Conservation (phyloP, 345 rosid species). For the Gossypium rotundifolium region DNA sequence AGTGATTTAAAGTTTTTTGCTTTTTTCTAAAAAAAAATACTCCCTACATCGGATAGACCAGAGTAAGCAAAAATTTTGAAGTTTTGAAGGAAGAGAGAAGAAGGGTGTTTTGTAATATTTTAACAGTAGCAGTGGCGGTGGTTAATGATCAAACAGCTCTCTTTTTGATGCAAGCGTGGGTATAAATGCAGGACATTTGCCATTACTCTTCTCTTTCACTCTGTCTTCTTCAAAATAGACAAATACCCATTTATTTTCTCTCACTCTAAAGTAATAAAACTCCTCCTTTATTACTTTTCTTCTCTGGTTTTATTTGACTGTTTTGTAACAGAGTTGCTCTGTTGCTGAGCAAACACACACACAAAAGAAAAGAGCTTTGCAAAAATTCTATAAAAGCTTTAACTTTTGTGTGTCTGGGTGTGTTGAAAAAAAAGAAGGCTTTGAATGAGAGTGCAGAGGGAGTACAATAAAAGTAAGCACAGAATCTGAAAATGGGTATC, state of each 20-base stretch:
- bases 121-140: conserved; percentile 75
- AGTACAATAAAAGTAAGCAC: conserved; percentile 48
- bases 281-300: background rate
- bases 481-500: conserved; percentile 81
- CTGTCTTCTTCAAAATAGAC: conserved; percentile 24
- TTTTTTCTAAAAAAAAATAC: background rate
- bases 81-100: background rate
- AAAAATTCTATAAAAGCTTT: conserved; percentile 31
- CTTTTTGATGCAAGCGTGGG: conserved; percentile 98
- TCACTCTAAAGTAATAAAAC: background rate
- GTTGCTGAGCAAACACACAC: conserved; percentile 16
- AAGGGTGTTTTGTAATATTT: conserved; percentile 12
- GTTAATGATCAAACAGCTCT: conserved; percentile 88
- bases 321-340: conserved; percentile 25
- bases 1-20: background rate
- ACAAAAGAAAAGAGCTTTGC: conserved; percentile 23
- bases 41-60: background rate
- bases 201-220: conserved; percentile 22
- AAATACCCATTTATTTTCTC: conserved; percentile 23
- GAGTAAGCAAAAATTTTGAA: background rate
- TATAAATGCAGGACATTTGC: conserved; percentile 68
- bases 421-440: conserved; percentile 22
- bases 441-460: conserved; percentile 38
- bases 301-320: conserved; percentile 18
- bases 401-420: conserved; percentile 10